These are phyloP conservation scores for Kwoniella mangroviensis DNA, from an alignment of 768 basidiomycete species.

Conservation along the genomic window DNA sequence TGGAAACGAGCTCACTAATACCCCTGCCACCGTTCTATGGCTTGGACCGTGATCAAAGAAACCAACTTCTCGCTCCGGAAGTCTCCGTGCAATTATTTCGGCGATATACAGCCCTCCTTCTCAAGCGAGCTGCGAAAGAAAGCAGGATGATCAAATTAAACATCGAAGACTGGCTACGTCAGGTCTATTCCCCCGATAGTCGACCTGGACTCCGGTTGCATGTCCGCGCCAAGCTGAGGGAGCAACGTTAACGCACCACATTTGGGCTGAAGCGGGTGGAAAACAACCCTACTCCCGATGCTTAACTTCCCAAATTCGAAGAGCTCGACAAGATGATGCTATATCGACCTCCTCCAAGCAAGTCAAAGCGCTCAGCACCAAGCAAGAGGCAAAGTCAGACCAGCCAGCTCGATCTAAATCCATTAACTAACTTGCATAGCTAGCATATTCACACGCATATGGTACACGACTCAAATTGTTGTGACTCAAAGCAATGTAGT, in stretches of 20 bases:
- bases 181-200: neutral
- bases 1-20: neutral
- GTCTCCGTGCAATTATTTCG: conserved; percentile 82
- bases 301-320: neutral
- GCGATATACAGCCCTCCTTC: conserved; percentile 84
- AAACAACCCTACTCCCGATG: no score
- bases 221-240: no score
- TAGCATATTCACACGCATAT: neutral
- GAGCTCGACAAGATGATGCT: neutral
- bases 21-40: neutral
- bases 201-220: neutral
- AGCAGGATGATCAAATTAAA: conserved; percentile 66
- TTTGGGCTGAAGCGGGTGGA: no score
- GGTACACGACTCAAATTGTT: neutral
- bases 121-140: conserved; percentile 65
- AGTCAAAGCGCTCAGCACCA: no score
- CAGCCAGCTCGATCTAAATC: neutral
- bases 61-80: conserved; percentile 65
- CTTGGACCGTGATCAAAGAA: neutral
- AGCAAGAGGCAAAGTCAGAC: no score
- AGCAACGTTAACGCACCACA: no score
- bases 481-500: neutral
- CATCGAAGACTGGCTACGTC: conserved; percentile 63
- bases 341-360: neutral
- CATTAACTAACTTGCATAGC: neutral